Evolutionary conservation across 768 basidiomycete genomes (phyloP).

Genomic region (Tubosaeta brunneosetosa): DNA sequence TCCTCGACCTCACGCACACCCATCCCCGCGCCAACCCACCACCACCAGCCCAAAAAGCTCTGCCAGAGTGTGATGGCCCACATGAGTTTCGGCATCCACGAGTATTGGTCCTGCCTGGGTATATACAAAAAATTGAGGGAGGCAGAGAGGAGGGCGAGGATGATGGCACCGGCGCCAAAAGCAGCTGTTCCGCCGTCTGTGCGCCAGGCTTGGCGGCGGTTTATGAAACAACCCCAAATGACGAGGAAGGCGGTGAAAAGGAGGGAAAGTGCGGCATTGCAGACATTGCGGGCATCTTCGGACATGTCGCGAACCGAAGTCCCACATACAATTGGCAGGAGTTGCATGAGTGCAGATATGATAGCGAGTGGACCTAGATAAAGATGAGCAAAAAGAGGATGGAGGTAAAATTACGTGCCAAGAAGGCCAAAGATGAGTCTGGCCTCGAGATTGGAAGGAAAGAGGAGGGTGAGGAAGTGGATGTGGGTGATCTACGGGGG

Average conservation of each 20-base stretch:
- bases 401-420: conserved; percentile 39
- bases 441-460: conserved; percentile 86
- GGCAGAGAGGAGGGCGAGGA: conserved; percentile 78
- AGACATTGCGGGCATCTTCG: conserved; percentile 81
- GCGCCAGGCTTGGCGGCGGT: conserved; percentile 90
- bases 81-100: conserved; percentile 88
- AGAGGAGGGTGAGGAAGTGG: conserved; percentile 92
- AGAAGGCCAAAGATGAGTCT: conserved; percentile 81
- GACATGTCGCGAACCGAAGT: conserved; percentile 48
- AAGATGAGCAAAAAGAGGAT: neutral
- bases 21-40: conserved; percentile 96
- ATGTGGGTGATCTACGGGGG: conserved; percentile 83
- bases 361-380: conserved; percentile 77
- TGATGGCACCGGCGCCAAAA: conserved; percentile 81
- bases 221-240: conserved; percentile 91
- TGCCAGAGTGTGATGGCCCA: conserved; percentile 97
- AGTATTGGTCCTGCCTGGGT: conserved; percentile 72
- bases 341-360: conserved; percentile 77
- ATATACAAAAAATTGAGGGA: conserved; percentile 88
- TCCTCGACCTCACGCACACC: conserved; percentile 70
- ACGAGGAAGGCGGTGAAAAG: conserved; percentile 87
- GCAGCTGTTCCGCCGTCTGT: conserved; percentile 94
- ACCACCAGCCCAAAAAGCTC: conserved; percentile 96
- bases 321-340: conserved; percentile 56
- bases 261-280: conserved; percentile 94